Evolutionary conservation across 768 basidiomycete species (phyloP).

Genomic region (Auricularia auricula-judae): DNA sequence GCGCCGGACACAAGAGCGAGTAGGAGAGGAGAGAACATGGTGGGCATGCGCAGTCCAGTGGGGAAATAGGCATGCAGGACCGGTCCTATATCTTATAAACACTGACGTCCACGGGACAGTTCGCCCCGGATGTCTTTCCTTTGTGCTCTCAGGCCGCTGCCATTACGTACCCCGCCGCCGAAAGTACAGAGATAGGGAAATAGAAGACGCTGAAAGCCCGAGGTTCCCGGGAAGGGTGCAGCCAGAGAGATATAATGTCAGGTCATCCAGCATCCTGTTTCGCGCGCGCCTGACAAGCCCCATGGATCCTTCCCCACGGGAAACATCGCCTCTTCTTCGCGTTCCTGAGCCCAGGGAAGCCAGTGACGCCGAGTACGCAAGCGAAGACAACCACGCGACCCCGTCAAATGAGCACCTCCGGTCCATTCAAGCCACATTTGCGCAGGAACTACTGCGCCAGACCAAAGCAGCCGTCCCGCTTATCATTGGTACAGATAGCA

Average conservation of each 20-base stretch:
- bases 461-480: neutral
- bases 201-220: neutral
- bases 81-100: neutral
- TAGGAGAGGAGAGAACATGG: constrained; percentile 5
- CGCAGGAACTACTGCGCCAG: neutral
- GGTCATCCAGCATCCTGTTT: neutral
- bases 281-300: neutral
- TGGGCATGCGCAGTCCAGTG: neutral
- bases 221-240: neutral
- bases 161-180: constrained; percentile 30
- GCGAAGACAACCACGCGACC: neutral
- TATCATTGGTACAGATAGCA: constrained; percentile 1
- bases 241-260: neutral
- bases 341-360: neutral
- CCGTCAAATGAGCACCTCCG: neutral
- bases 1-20: constrained; percentile 15
- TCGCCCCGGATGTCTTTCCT: neutral
- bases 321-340: neutral
- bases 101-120: neutral
- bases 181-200: constrained; percentile 1
- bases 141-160: neutral
- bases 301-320: neutral
- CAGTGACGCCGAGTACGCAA: neutral
- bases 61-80: neutral
- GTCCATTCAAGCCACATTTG: neutral